Conservation (phyloP, 805 yeast genomes). For the Yamadazyma sp. region DNA sequence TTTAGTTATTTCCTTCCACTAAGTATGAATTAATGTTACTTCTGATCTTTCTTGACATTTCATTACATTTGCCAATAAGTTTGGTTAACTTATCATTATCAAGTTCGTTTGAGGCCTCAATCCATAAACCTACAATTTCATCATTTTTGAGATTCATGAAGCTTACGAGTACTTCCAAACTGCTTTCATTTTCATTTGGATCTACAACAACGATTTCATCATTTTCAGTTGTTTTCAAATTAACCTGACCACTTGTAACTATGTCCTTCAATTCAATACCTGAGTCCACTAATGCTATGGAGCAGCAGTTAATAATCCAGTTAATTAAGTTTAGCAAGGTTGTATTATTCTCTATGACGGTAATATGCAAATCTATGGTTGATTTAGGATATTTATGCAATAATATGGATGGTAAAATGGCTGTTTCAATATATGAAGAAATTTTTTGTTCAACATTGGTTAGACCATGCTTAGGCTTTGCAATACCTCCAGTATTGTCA, state of each 20-base stretch:
- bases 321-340: conserved; percentile 38
- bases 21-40: conserved; percentile 46
- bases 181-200: conserved; percentile 15
- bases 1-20: no score
- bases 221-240: conserved; percentile 1
- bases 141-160: conserved; percentile 53
- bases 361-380: conserved; percentile 73
- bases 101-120: conserved; percentile 24
- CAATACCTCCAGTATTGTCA: conserved; percentile 8
- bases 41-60: conserved; percentile 41
- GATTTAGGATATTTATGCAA: conserved; percentile 85
- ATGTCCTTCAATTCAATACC: conserved; percentile 78
- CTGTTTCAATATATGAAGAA: conserved; percentile 49
- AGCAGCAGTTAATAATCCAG: conserved; percentile 59
- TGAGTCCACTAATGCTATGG: conserved; percentile 79
- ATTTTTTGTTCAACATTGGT: conserved; percentile 44
- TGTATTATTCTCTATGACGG: conserved; percentile 42
- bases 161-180: conserved; percentile 43
- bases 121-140: conserved; percentile 61
- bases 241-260: conserved; percentile 62
- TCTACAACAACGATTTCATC: conserved; percentile 16
- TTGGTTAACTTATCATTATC: conserved; percentile 21
- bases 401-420: conserved; percentile 51
- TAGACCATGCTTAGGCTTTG: conserved; percentile 24
- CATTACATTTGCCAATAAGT: conserved; percentile 43